Evolutionary conservation across 495 filamentous ascomycete genomes (phyloP), one percentile per base, ranked within the genome.

Genomic region (Penicillium crystallinum): DNA sequence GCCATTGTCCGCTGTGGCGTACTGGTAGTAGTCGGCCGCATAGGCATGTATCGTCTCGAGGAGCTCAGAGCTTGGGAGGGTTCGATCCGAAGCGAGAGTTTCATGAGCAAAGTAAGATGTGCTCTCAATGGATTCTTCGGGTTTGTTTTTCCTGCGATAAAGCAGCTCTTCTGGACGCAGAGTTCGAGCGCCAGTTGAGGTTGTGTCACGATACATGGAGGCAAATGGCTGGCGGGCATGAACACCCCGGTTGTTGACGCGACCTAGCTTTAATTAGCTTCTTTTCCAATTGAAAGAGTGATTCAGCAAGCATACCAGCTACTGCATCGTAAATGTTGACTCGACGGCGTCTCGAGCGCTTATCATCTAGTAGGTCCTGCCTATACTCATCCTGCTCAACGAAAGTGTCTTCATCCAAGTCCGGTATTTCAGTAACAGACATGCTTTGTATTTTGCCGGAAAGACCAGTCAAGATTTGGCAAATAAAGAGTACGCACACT

Each of bases 41-140:
- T 95, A 95, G 18, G 73, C 67, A 65, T 95, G 91, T 8, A 93
- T 68, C 0, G 83, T 77, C 59, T 86, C 87, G n/a, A 95, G 71
- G 43, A 95, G 69, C 53, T 90, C 87, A 27, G 82, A 82, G 27
- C 78, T 79, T 3, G 91, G 91, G 4, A 96, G 77, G 4, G 67
- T 69, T 21, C 77, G 66, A 12, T 76, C 63, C 43, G 80, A 62
- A 14, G 73, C 66, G 14, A 88, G 73, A 21, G 77, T 69, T 30
- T 72, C 70, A 54, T 84, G 67, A 0, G 81, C 77, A 42, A 79
- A 83, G 67, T 95, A 95, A 33, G 86, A 75, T 62, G 90, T 88
- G 41, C 81, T 74, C 63, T 91, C 87, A 42, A 76, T 77, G 59
- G 81, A 88, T 38, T 85, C 77, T 2, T 62, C 67, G 18, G 88